A percentile compares a stretch with the other conserved stretches of the same genome.
Conservation (phyloP, 352 stramenopile species). For the Phytophthora ramorum region DNA sequence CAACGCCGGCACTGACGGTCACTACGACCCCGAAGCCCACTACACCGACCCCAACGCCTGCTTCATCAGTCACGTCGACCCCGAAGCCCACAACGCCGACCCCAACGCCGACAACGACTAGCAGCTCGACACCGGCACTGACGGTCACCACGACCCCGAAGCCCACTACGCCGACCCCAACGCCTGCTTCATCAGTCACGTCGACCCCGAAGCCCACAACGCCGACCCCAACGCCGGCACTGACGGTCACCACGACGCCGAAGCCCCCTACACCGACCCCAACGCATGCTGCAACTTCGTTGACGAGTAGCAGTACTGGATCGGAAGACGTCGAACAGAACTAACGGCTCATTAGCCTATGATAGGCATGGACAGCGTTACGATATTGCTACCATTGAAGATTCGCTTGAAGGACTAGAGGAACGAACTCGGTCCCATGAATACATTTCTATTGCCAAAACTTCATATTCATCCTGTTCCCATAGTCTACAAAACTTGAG, state of each 20-base stretch:
- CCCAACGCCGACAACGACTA: background rate
- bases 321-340: constrained; percentile 22
- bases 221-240: too few species aligned
- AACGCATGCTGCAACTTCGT: background rate
- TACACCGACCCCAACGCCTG: background rate
- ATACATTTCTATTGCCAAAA: background rate
- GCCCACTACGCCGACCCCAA: background rate
- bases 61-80: background rate
- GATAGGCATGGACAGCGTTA: background rate
- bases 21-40: background rate
- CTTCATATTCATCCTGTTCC: background rate
- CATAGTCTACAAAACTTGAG: background rate
- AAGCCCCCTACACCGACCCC: too few species aligned
- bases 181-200: too few species aligned
- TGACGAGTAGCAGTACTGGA: constrained; percentile 3
- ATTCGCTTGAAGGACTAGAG: background rate
- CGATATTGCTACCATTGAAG: background rate
- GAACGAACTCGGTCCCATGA: constrained; percentile 16
- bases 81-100: constrained; percentile 10
- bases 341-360: background rate
- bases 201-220: too few species aligned
- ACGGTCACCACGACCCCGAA: background rate
- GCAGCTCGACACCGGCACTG: background rate
- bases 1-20: background rate
- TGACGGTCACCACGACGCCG: too few species aligned